These are phyloP conservation scores for Exophiala lecanii-corni DNA, from an alignment of 2,329 filamentous ascomycete genomes.

Conservation along the genomic window DNA sequence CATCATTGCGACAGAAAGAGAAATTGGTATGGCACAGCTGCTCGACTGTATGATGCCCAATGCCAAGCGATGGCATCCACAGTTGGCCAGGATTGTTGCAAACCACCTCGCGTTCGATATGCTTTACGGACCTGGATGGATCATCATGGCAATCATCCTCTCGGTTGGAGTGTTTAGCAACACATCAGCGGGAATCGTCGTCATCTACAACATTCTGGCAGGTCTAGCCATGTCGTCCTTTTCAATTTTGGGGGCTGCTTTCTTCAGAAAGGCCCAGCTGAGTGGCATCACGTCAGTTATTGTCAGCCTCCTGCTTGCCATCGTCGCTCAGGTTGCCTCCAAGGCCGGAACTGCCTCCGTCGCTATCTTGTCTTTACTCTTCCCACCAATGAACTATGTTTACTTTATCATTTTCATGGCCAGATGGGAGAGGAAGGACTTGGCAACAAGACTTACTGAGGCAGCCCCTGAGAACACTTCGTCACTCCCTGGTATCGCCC, in stretches of 20 bases:
- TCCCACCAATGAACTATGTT: conserved; percentile 83
- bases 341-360: conserved; percentile 61
- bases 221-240: conserved; percentile 75
- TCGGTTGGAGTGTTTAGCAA: conserved; percentile 60
- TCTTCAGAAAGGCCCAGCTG: conserved; percentile 83
- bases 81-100: conserved; percentile 70
- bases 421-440: conserved; percentile 63
- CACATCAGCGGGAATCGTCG: conserved; percentile 60
- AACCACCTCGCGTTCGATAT: conserved; percentile 76
- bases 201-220: conserved; percentile 70
- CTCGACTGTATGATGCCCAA: conserved; percentile 91
- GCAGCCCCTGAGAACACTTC: conserved; percentile 63
- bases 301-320: conserved; percentile 67
- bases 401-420: conserved; percentile 74
- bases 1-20: conserved; percentile 77
- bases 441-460: conserved; percentile 57
- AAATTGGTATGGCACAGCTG: conserved; percentile 80
- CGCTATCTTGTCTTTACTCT: conserved; percentile 67
- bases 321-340: conserved; percentile 72
- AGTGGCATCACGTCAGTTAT: conserved; percentile 78
- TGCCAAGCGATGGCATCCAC: conserved; percentile 66
- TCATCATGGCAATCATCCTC: conserved; percentile 66
- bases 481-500: conserved; percentile 64
- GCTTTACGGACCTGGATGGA: conserved; percentile 78
- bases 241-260: conserved; percentile 72